A percentile compares a stretch with the other conserved stretches of the same genome.
Conservation (phyloP, 192 early-diverging fungal genomes). For the Blastocladiella britannica region DNA sequence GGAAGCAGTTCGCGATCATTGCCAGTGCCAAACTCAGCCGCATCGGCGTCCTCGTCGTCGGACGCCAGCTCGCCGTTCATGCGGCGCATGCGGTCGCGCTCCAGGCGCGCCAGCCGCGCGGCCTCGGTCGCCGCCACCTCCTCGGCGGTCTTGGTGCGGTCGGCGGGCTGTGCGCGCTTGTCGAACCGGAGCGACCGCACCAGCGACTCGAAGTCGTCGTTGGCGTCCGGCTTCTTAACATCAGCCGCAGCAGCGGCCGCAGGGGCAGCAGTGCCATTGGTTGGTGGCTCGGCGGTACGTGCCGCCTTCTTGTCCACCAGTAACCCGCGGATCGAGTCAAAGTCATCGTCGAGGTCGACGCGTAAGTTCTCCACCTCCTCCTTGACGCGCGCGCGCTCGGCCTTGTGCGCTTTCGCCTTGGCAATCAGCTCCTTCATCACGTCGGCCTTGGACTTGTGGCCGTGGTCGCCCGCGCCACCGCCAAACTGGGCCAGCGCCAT, state of each 20-base stretch:
- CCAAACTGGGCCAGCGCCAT: slow-evolving; percentile 62
- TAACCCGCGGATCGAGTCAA: slow-evolving; percentile 59
- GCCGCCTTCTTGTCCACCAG: slow-evolving; percentile 25
- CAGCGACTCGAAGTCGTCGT: slow-evolving; percentile 56
- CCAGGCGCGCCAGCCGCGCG: slow-evolving; percentile 65
- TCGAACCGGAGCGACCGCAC: slow-evolving; percentile 69
- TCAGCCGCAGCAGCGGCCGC: slow-evolving; percentile 13
- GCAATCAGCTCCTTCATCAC: slow-evolving; percentile 95
- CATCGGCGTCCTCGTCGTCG: slow-evolving; percentile 17
- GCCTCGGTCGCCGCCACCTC: slow-evolving; percentile 72
- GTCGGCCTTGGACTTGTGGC: slow-evolving; percentile 70
- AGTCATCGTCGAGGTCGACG: slow-evolving; percentile 69
- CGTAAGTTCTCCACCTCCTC: slow-evolving; percentile 66
- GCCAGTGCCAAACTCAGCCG: slow-evolving; percentile 10
- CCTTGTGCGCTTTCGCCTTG: slow-evolving; percentile 88
- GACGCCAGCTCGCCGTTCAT: slow-evolving; percentile 57
- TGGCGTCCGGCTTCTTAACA: slow-evolving; percentile 3
- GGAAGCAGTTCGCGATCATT: too few species aligned
- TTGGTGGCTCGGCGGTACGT: too few species aligned
- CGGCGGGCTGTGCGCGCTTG: slow-evolving; percentile 61
- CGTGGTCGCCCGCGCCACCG: slow-evolving; percentile 62
- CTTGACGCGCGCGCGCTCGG: slow-evolving; percentile 70
- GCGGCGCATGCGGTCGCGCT: slow-evolving; percentile 52
- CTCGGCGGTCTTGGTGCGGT: slow-evolving; percentile 84
- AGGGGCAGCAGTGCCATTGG: too few species aligned